Conservation (phyloP, 2,329 filamentous ascomycete genomes). For the Fusarium miscanthi region DNA sequence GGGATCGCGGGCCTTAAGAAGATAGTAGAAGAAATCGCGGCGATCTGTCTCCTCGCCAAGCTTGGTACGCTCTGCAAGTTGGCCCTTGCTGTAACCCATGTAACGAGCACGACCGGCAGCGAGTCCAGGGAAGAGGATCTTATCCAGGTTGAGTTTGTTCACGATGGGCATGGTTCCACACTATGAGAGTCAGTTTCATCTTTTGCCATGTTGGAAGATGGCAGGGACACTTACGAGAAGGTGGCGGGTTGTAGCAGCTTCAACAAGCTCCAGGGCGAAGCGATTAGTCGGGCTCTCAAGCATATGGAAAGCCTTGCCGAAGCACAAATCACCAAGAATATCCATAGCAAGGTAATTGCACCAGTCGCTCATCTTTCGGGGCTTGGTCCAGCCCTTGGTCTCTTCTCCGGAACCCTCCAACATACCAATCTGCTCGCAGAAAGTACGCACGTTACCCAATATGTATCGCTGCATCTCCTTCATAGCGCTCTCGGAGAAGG, state of each 20-base stretch:
- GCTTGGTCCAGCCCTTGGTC: slow-evolving; percentile 66
- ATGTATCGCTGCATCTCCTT: slow-evolving; percentile 77
- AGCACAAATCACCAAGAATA: slow-evolving; percentile 70
- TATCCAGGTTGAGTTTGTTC: slow-evolving; percentile 73
- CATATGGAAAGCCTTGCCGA: slow-evolving; percentile 72
- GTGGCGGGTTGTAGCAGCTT: slow-evolving; percentile 74
- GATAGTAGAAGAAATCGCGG: slow-evolving; percentile 80
- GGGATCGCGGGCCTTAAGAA: slow-evolving; percentile 76
- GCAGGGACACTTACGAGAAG: slow-evolving; percentile 66
- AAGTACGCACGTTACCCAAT: slow-evolving; percentile 72
- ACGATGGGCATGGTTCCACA: slow-evolving; percentile 79
- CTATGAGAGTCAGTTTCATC: slow-evolving; percentile 51
- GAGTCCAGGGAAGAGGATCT: slow-evolving; percentile 74
- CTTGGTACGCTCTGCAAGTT: slow-evolving; percentile 74
- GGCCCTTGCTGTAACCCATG: slow-evolving; percentile 76
- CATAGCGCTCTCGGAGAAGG: slow-evolving; percentile 74
- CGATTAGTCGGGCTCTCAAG: slow-evolving; percentile 69
- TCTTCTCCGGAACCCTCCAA: slow-evolving; percentile 57
- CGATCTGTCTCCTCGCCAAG: slow-evolving; percentile 73
- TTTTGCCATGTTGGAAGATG: not conserved
- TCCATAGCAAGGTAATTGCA: slow-evolving; percentile 72
- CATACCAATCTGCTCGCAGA: slow-evolving; percentile 68
- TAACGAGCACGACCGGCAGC: slow-evolving; percentile 75
- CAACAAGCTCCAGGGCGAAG: slow-evolving; percentile 74
- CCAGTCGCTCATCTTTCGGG: slow-evolving; percentile 72